These are phyloP conservation scores for Corynascus novoguineensis DNA, from an alignment of 495 filamentous ascomycete species.

Conservation along the genomic window DNA sequence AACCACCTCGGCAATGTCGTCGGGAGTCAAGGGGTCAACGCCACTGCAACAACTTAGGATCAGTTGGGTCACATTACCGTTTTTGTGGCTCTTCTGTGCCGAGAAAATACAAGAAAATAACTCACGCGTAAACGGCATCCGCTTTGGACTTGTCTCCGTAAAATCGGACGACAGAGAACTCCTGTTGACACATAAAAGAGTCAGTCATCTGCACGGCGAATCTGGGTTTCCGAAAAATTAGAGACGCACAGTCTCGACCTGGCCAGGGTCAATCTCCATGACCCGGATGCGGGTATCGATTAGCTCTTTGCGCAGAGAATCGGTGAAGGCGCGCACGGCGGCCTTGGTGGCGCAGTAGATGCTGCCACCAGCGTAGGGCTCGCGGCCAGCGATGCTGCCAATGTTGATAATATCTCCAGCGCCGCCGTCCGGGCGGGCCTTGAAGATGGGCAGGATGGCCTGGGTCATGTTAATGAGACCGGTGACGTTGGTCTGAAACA, in stretches of 20 bases:
- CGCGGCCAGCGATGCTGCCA: constrained; percentile 88
- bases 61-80: not conserved
- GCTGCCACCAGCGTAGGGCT: constrained; percentile 80
- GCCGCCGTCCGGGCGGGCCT: constrained; percentile 70
- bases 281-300: constrained; percentile 80
- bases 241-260: constrained; percentile 81
- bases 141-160: constrained; percentile 90
- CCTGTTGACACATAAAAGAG: constrained; percentile 49
- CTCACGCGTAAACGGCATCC: constrained; percentile 90
- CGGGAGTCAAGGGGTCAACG: constrained; percentile 85
- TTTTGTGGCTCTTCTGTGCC: too few species aligned
- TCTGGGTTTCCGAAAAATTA: too few species aligned
- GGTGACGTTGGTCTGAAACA: constrained; percentile 90
- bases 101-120: not conserved
- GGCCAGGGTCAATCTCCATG: constrained; percentile 91
- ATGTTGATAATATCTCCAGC: constrained; percentile 95
- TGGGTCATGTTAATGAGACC: constrained; percentile 98
- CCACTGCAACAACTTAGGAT: constrained; percentile 44
- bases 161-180: constrained; percentile 92
- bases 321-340: constrained; percentile 84
- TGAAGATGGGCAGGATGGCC: constrained; percentile 78
- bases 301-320: constrained; percentile 81
- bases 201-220: not conserved
- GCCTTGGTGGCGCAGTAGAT: constrained; percentile 98
- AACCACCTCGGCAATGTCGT: constrained; percentile 91